Evolutionary conservation across 2,329 filamentous ascomycete genomes (phyloP).

Genomic region (Colletotrichum endophyticum): DNA sequence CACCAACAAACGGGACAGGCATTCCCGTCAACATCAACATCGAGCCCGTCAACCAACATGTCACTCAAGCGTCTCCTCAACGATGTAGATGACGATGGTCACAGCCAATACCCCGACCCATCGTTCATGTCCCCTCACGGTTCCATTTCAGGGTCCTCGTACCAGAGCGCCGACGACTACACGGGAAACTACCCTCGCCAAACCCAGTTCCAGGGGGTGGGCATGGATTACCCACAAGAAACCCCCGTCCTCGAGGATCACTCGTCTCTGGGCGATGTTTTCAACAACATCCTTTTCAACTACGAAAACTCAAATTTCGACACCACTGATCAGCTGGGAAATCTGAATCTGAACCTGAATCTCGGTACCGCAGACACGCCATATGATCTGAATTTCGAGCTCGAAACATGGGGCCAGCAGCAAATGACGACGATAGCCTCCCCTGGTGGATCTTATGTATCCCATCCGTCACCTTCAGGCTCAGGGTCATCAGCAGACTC

Average conservation of each 20-base stretch:
- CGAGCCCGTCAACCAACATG: not conserved
- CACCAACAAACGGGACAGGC: not conserved
- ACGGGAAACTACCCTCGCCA: not conserved
- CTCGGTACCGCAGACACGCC: too few relatives aligned
- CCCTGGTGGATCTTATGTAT: not conserved
- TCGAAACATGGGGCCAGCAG: not conserved
- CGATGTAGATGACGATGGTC: conserved; percentile 7
- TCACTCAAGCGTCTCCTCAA: conserved; percentile 20
- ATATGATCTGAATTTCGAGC: not conserved
- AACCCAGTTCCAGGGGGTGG: not conserved
- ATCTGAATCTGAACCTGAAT: too few relatives aligned
- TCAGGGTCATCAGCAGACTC: not conserved
- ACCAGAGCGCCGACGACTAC: conserved; percentile 12
- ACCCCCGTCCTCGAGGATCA: not conserved
- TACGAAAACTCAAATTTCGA: too few relatives aligned
- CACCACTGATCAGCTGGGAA: too few relatives aligned
- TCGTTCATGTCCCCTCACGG: conserved; percentile 6
- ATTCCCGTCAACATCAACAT: not conserved
- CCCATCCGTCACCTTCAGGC: not conserved
- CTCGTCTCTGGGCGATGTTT: not conserved
- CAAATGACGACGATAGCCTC: not conserved
- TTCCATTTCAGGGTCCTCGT: conserved; percentile 5
- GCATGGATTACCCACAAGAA: not conserved
- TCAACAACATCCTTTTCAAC: not conserved
- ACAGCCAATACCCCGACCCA: not conserved